A percentile compares a stretch with the other conserved stretches of the same genome.
Evolutionary conservation across 352 stramenopile species (phyloP).

Genomic region (Globisporangium okanoganense): DNA sequence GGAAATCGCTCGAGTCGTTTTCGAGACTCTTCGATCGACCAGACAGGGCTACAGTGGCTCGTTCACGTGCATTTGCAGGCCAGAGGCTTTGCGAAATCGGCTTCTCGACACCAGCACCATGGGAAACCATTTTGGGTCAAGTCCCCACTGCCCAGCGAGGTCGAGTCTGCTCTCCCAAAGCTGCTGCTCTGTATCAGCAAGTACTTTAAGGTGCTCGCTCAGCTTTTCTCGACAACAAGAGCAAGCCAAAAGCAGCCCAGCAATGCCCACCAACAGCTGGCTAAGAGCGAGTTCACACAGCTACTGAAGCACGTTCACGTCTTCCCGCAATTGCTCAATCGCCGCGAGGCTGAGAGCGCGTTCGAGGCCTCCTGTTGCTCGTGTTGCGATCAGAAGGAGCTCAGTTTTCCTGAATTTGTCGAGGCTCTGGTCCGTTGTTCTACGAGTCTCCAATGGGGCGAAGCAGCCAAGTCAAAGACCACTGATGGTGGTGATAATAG

Average conservation of each 20-base stretch:
- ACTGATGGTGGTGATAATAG: background rate
- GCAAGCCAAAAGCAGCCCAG: background rate
- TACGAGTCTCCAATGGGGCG: slow-evolving; percentile 37
- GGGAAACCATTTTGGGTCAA: slow-evolving; percentile 18
- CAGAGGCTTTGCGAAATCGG: background rate
- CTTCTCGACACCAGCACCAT: background rate
- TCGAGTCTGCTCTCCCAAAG: slow-evolving; percentile 29
- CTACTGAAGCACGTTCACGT: slow-evolving; percentile 53
- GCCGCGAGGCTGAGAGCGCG: slow-evolving; percentile 43
- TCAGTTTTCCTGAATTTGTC: slow-evolving; percentile 64
- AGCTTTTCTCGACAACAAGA: slow-evolving; percentile 31
- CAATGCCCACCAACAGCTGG: slow-evolving; percentile 24
- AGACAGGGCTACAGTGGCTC: slow-evolving; percentile 13
- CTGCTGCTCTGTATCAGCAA: slow-evolving; percentile 35
- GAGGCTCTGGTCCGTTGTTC: slow-evolving; percentile 55
- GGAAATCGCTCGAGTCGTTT: background rate
- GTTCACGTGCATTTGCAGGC: slow-evolving; percentile 8
- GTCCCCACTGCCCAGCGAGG: slow-evolving; percentile 22
- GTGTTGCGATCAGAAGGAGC: slow-evolving; percentile 17
- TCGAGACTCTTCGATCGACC: background rate
- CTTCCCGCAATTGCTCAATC: slow-evolving; percentile 59
- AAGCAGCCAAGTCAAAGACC: slow-evolving; percentile 4
- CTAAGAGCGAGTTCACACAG: slow-evolving; percentile 26
- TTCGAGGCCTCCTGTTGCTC: slow-evolving; percentile 32
- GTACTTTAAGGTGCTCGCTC: slow-evolving; percentile 32